Evolutionary conservation across 1,139 yeast genomes (phyloP).

Genomic region (Debaryomyces psychrophilus): DNA sequence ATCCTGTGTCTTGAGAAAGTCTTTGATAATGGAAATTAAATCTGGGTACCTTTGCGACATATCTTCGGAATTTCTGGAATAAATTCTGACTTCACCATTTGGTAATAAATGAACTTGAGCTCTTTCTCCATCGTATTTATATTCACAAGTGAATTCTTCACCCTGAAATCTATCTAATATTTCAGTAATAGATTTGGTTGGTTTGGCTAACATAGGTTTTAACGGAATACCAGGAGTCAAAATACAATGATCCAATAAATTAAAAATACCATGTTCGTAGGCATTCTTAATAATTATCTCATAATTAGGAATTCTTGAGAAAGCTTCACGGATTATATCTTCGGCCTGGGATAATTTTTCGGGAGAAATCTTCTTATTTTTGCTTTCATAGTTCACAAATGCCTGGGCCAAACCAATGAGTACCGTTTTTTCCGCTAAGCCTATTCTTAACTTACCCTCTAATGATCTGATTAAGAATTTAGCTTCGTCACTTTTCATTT

Average conservation of each 20-base stretch:
- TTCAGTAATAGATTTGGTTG: conserved; percentile 90
- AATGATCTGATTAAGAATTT: conserved; percentile 85
- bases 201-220: conserved; percentile 98
- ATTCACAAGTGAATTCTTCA: conserved; percentile 88
- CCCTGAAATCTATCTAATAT: conserved; percentile 86
- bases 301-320: conserved; percentile 90
- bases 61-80: conserved; percentile 94
- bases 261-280: conserved; percentile 65
- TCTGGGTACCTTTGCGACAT: conserved; percentile 98
- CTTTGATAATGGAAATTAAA: conserved; percentile 66
- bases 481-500: conserved; percentile 72
- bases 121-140: conserved; percentile 96
- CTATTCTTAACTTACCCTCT: conserved; percentile 91
- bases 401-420: conserved; percentile 85
- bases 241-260: conserved; percentile 68
- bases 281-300: conserved; percentile 72
- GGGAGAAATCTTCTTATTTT: conserved; percentile 33
- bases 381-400: conserved; percentile 59
- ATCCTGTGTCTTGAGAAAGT: conserved; percentile 49
- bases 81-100: conserved; percentile 72
- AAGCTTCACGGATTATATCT: conserved; percentile 79
- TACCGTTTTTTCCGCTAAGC: conserved; percentile 92
- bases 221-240: conserved; percentile 92
- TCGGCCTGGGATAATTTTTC: conserved; percentile 63
- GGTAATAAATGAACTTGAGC: conserved; percentile 85